Conservation (phyloP, 2,329 filamentous ascomycete genomes). For the Beauveria sp. region DNA sequence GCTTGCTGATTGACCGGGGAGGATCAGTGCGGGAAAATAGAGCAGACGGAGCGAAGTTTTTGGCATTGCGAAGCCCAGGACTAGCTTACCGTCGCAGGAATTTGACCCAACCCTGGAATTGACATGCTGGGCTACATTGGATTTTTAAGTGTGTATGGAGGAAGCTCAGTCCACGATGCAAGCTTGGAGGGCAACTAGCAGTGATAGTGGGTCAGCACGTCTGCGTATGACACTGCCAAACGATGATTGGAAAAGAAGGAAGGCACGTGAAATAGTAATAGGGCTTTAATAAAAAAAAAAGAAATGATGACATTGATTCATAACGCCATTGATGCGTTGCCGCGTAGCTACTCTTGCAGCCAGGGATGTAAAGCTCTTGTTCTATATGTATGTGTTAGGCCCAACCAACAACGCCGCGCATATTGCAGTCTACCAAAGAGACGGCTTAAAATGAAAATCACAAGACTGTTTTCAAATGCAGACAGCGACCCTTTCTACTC, state of each 20-base stretch:
- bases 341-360: background rate
- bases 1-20: background rate
- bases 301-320: constrained; percentile 10
- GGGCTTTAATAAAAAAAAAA: background rate
- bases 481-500: background rate
- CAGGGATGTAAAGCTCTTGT: background rate
- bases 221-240: background rate
- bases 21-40: background rate
- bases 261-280: background rate
- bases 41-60: background rate
- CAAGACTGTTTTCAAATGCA: background rate
- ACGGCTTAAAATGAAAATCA: background rate
- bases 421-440: background rate
- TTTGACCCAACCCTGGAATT: constrained; percentile 66
- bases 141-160: background rate
- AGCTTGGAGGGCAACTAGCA: background rate
- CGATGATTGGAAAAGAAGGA: background rate
- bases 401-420: background rate
- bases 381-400: background rate
- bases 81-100: constrained; percentile 46
- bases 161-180: background rate
- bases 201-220: background rate
- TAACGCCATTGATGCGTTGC: background rate
- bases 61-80: background rate
- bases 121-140: constrained; percentile 49